A percentile compares a stretch with the other conserved stretches of the same genome.
Conservation (phyloP, 2,329 filamentous ascomycete species). For the Fusarium sp. region DNA sequence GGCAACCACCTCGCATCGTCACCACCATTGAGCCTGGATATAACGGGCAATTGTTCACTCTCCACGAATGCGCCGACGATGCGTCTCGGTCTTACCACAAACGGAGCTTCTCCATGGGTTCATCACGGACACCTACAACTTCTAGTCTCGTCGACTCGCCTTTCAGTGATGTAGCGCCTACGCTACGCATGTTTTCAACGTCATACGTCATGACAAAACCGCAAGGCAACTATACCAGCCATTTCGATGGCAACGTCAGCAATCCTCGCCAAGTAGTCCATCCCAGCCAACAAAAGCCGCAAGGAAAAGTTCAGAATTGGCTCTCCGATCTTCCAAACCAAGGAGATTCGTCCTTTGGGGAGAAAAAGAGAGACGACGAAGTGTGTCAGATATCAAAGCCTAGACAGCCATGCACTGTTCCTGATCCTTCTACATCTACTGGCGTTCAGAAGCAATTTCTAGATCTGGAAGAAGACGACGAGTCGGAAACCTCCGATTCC, state of each 20-base stretch:
- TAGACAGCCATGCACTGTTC: accelerated
- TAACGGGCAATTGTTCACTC: background rate
- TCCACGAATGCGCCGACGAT: background rate
- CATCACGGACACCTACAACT: background rate
- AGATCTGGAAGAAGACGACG: background rate
- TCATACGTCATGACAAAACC: background rate
- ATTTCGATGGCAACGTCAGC: background rate
- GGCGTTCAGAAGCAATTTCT: background rate
- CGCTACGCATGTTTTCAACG: background rate
- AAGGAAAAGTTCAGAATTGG: background rate
- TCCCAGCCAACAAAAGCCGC: background rate
- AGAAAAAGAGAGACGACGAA: background rate
- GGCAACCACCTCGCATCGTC: background rate
- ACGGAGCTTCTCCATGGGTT: background rate
- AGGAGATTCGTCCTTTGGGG: background rate
- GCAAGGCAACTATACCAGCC: no score
- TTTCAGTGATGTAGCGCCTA: background rate
- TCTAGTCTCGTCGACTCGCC: background rate
- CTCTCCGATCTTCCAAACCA: background rate
- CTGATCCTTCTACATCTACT: accelerated
- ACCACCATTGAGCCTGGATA: background rate
- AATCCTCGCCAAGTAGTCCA: no score
- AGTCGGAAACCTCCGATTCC: background rate
- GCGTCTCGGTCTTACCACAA: background rate
- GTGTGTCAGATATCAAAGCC: no score